Percentiles rank a stretch among this genome's conserved stretches.
These are phyloP conservation scores for Grosmannia huntii DNA, from an alignment of 2,329 filamentous ascomycete genomes.

Conservation along the genomic window DNA sequence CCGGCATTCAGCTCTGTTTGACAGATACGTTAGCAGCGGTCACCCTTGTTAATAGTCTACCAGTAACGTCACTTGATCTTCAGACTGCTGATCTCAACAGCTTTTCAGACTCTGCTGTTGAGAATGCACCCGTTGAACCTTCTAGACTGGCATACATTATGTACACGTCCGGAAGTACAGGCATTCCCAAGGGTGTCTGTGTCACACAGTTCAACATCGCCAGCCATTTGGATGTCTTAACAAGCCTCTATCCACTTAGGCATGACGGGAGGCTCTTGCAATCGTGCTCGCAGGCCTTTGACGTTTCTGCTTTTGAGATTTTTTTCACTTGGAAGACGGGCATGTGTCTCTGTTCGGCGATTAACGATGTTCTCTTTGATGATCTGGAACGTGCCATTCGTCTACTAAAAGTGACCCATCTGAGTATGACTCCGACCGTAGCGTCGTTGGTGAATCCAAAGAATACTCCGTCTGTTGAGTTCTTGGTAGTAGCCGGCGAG, in stretches of 20 bases:
- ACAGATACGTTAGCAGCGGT: conserved; percentile 8
- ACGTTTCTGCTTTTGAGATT: conserved; percentile 82
- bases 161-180: conserved; percentile 76
- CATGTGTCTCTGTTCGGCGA: conserved; percentile 64
- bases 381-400: conserved; percentile 59
- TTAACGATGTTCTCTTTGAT: conserved; percentile 60
- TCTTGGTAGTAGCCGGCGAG: conserved; percentile 74
- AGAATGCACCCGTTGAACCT: conserved; percentile 25
- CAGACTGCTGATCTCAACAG: conserved; percentile 14
- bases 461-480: conserved; percentile 57
- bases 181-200: conserved; percentile 65
- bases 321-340: conserved; percentile 73
- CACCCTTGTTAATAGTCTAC: background rate
- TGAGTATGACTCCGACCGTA: conserved; percentile 78
- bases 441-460: conserved; percentile 58
- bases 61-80: conserved; percentile 20
- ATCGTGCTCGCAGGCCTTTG: conserved; percentile 73
- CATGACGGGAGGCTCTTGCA: conserved; percentile 54
- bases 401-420: conserved; percentile 54
- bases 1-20: conserved; percentile 34
- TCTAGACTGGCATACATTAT: conserved; percentile 60
- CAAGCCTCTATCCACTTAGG: conserved; percentile 48
- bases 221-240: conserved; percentile 59
- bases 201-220: conserved; percentile 65
- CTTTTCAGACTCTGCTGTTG: conserved; percentile 14